Conservation (phyloP, 2,329 filamentous ascomycete species). For the Claviceps digitariae region DNA sequence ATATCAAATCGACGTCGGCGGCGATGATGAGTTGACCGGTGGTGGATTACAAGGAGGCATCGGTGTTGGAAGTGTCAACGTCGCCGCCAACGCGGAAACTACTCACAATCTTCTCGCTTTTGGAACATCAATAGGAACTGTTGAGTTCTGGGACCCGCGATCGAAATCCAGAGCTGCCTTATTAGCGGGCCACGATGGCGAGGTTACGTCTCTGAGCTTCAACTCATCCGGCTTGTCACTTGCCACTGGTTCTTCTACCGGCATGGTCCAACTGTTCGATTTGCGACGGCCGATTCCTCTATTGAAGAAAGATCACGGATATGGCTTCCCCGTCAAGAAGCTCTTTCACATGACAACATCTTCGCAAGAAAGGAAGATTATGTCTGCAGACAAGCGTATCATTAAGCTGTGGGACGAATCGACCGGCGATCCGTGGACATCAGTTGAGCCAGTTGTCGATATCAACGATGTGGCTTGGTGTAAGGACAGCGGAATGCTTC, state of each 20-base stretch:
- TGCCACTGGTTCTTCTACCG: slow-evolving; percentile 75
- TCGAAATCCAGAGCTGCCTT: slow-evolving; percentile 71
- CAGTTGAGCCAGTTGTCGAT: slow-evolving; percentile 87
- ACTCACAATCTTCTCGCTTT: slow-evolving; percentile 88
- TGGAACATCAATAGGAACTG: slow-evolving; percentile 85
- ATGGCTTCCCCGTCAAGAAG: slow-evolving; percentile 83
- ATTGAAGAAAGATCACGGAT: slow-evolving; percentile 88
- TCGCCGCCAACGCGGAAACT: slow-evolving; percentile 71
- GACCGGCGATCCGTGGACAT: slow-evolving; percentile 82
- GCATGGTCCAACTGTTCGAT: slow-evolving; percentile 84
- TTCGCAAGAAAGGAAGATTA: slow-evolving; percentile 70
- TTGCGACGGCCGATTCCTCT: slow-evolving; percentile 75
- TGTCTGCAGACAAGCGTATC: slow-evolving; percentile 87
- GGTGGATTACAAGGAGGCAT: slow-evolving; percentile 78
- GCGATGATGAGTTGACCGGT: slow-evolving; percentile 58
- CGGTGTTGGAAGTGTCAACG: slow-evolving; percentile 73
- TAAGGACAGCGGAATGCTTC: slow-evolving; percentile 81
- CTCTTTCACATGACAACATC: slow-evolving; percentile 58
- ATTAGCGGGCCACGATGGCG: slow-evolving; percentile 52
- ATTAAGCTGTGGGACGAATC: slow-evolving; percentile 92
- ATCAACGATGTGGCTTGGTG: slow-evolving; percentile 91
- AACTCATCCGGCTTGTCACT: slow-evolving; percentile 71
- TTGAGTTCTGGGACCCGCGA: slow-evolving; percentile 92
- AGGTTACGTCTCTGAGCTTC: slow-evolving; percentile 82
- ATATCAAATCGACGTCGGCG: slow-evolving; percentile 81